Evolutionary conservation across 73 alveolate genomes (phyloP).

Genomic region (Breviolum minutum): DNA sequence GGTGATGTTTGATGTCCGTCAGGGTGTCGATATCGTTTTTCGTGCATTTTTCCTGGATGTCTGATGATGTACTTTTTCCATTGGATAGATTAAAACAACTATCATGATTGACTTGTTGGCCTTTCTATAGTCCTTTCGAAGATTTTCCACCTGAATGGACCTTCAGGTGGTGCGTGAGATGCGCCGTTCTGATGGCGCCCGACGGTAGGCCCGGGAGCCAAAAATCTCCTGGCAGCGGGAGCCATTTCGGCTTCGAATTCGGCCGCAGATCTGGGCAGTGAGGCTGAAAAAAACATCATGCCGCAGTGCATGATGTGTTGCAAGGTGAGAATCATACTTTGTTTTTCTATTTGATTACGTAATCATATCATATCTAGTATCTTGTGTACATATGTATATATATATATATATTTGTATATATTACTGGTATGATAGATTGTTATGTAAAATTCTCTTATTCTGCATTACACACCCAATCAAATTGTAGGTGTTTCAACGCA

Average conservation of each 20-base stretch:
- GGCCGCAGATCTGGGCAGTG: not conserved
- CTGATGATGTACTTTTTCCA: too few relatives aligned
- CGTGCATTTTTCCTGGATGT: too few relatives aligned
- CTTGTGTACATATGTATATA: too few relatives aligned
- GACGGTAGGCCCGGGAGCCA: not conserved
- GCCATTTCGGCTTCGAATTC: not conserved
- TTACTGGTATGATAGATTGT: too few relatives aligned
- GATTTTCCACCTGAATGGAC: too few relatives aligned
- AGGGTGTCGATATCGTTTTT: too few relatives aligned
- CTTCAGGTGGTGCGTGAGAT: slow-evolving; percentile 80
- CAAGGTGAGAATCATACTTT: not conserved
- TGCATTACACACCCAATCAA: not conserved
- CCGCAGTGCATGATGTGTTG: not conserved
- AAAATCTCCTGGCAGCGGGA: not conserved
- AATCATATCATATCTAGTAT: not conserved
- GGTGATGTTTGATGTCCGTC: too few relatives aligned
- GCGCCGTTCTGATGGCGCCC: slow-evolving; percentile 65
- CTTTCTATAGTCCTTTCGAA: not conserved
- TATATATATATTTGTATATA: not conserved
- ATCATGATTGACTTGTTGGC: not conserved
- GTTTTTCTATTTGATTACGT: too few relatives aligned
- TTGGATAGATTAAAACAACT: too few relatives aligned
- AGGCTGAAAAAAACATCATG: not conserved
- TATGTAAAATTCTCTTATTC: too few relatives aligned
- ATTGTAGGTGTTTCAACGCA: too few relatives aligned